A percentile compares a stretch with the other conserved stretches of the same genome.
Conservation (phyloP, 164 flowering plant species). For the Kingdonia uniflora region DNA sequence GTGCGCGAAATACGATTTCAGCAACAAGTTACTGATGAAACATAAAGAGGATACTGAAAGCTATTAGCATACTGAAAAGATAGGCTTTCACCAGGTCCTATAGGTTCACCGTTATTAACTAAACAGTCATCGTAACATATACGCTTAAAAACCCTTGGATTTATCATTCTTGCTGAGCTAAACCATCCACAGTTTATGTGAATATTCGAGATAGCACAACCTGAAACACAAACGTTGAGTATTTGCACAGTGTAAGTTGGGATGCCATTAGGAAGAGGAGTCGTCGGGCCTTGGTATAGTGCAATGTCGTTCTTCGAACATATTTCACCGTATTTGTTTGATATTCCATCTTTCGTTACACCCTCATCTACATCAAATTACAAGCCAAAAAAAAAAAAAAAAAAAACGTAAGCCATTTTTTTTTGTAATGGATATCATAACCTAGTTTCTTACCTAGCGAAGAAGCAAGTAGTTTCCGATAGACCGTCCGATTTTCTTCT, state of each 20-base stretch:
- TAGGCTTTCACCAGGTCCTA: conserved; percentile 29
- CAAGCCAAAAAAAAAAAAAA: too few relatives aligned
- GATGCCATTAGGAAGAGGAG: conserved; percentile 56
- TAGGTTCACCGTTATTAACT: conserved; percentile 39
- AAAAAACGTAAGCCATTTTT: too few relatives aligned
- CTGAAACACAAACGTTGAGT: conserved; percentile 27
- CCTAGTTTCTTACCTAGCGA: too few relatives aligned
- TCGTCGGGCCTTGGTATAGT: conserved; percentile 39
- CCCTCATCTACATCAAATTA: too few relatives aligned
- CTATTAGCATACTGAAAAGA: conserved; percentile 49
- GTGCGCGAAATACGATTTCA: too few relatives aligned
- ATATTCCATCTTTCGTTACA: too few relatives aligned
- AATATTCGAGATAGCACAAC: conserved; percentile 37
- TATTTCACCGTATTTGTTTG: background rate
- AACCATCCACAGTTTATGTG: conserved; percentile 58
- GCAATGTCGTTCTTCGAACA: conserved; percentile 43
- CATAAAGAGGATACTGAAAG: conserved; percentile 33
- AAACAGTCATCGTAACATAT: conserved; percentile 36
- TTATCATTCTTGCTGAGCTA: conserved; percentile 41
- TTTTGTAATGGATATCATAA: too few relatives aligned
- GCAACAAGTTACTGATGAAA: conserved; percentile 34
- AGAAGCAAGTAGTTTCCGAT: too few relatives aligned
- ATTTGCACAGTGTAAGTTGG: conserved; percentile 58
- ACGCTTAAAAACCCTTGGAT: conserved; percentile 39
- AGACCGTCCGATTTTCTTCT: too few relatives aligned